Evolutionary conservation across 2,329 filamentous ascomycete genomes (phyloP), one percentile per base, ranked within the genome.

Genomic region (Calonectria hongkongensis): DNA sequence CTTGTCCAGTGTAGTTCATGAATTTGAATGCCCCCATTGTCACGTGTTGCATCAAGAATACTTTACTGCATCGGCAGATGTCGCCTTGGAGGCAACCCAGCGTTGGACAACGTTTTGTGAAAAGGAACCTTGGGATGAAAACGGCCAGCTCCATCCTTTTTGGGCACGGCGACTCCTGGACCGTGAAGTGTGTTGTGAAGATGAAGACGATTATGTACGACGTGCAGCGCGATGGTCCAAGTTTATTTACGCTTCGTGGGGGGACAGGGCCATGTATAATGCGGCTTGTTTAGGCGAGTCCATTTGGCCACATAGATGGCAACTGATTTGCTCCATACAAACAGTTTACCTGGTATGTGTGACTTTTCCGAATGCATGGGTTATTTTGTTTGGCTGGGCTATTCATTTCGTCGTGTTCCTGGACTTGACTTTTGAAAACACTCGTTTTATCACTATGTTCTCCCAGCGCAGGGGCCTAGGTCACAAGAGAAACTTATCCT

Each of bases 81-180:
- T 58, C 12, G 50, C 25, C 13, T 15, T 66, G 16, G 64, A 66
- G 48, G 27, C 36, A 7, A 66, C 64, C 4, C 48, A 27, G 25
- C 64, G 64, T 9, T 66, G 64, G 64, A 66, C 64, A 13, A 27
- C 4, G 3, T 58, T 66, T 58, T 66, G 64, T 12, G 64, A 56
- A 43, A 56, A 56, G 25, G 50, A 66, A 27, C 64, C 64, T 36
- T 66, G 64, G 64, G 50, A 56, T 47, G 64, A 66, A 36, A 25
- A 25, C 9, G 64, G 64, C 10, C 33, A 51, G 2, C 48, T 66
- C 9, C 64, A 56, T 27, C 48, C 64, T 2, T 66, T 66, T 25
- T 66, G 64, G 64, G 36, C 7, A 0, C 21, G 36, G 39, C 16
- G 64, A 10, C 64, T 66, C 10, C n/a, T 27, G 13, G n/a, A 41